Evolutionary conservation across 75 land plant species (phyloP).

Genomic region (Selaginella moellendorffii): DNA sequence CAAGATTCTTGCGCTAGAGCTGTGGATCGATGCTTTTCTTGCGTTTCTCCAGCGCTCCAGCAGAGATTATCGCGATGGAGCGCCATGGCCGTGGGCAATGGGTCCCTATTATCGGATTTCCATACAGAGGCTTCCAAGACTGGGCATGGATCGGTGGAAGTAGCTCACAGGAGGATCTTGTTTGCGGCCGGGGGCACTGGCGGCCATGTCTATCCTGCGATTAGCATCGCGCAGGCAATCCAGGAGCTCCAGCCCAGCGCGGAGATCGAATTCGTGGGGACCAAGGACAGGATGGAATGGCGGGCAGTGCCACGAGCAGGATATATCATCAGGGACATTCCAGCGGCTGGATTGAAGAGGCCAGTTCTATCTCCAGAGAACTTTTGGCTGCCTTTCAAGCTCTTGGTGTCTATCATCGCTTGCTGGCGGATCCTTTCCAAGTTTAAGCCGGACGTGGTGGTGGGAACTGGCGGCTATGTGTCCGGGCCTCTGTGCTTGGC

Average conservation of each 20-base stretch:
- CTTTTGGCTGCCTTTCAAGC: slow-evolving; percentile 34
- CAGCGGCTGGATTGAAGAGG: slow-evolving; percentile 27
- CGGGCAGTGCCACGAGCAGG: slow-evolving; percentile 47
- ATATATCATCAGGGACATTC: slow-evolving; percentile 32
- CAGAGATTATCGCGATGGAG: too few species aligned
- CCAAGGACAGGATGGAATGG: slow-evolving; percentile 39
- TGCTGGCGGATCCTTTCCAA: not conserved
- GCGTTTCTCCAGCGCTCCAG: too few species aligned
- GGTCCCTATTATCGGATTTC: too few species aligned
- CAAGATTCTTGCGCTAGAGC: too few species aligned
- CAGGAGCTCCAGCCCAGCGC: slow-evolving; percentile 3
- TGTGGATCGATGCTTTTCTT: too few species aligned
- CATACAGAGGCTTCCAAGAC: too few species aligned
- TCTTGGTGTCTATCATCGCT: slow-evolving; percentile 21
- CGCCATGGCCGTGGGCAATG: too few species aligned
- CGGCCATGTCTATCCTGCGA: slow-evolving; percentile 64
- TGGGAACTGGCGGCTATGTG: slow-evolving; percentile 87
- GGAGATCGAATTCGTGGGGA: slow-evolving; percentile 43
- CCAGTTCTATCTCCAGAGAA: slow-evolving; percentile 37
- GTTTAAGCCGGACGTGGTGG: slow-evolving; percentile 46
- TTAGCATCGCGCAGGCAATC: slow-evolving; percentile 61
- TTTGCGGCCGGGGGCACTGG: slow-evolving; percentile 83
- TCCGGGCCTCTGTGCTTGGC: slow-evolving; percentile 52
- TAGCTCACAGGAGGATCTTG: too few species aligned
- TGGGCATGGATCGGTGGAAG: too few species aligned